phyloP scores from a whole-genome alignment of 352 stramenopile species.

The Peronosclerospora sorghi region DNA sequence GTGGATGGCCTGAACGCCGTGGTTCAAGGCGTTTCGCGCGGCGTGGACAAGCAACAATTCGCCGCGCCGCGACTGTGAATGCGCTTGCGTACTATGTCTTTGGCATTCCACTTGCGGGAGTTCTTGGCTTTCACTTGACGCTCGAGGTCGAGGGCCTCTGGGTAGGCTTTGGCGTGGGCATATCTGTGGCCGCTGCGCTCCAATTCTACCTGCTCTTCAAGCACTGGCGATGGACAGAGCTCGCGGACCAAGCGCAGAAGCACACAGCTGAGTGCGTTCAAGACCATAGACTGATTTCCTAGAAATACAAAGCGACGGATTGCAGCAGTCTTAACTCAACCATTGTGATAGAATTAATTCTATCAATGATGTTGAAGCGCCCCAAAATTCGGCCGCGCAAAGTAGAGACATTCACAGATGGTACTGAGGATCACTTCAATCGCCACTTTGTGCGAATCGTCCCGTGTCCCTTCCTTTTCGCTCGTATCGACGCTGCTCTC shows the following conservation, averaged over 20 bases:
- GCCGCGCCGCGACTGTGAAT: slow-evolving; percentile 49
- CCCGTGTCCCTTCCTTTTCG: too few relatives aligned
- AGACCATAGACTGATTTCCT: too few relatives aligned
- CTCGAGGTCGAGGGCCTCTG: slow-evolving; percentile 45
- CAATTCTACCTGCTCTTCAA: slow-evolving; percentile 31
- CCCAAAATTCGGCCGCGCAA: too few relatives aligned
- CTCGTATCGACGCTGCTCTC: too few relatives aligned
- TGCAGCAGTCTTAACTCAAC: too few relatives aligned
- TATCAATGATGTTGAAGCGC: too few relatives aligned
- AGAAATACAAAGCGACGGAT: too few relatives aligned
- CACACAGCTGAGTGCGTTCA: slow-evolving; percentile 27
- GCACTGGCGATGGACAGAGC: slow-evolving; percentile 23
- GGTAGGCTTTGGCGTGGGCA: slow-evolving; percentile 45
- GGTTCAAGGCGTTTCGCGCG: slow-evolving; percentile 57
- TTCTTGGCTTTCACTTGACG: slow-evolving; percentile 40
- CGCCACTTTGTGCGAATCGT: too few relatives aligned
- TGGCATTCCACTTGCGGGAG: slow-evolving; percentile 49
- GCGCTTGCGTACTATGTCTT: slow-evolving; percentile 67
- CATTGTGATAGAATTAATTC: too few relatives aligned
- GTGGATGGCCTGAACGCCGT: slow-evolving; percentile 43
- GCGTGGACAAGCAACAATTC: slow-evolving; percentile 45
- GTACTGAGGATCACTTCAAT: too few relatives aligned
- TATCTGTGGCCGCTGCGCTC: slow-evolving; percentile 22
- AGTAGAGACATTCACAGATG: too few relatives aligned
- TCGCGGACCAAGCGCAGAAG: slow-evolving; percentile 28